Evolutionary conservation across 2,329 filamentous ascomycete genomes (phyloP).

Genomic region (Chalaropsis thielavioides): DNA sequence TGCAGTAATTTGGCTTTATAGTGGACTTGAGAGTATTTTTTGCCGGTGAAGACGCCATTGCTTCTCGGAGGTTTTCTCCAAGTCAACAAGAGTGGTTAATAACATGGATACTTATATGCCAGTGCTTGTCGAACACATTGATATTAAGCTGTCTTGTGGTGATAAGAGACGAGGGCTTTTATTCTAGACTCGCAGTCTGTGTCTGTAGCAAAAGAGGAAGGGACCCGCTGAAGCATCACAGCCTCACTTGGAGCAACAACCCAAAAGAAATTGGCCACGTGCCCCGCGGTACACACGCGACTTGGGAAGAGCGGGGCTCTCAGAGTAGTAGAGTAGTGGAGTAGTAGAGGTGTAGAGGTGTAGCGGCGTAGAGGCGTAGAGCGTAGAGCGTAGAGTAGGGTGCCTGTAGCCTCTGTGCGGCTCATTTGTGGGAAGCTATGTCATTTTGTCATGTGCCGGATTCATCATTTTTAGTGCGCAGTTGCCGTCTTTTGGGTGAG

Average conservation of each 20-base stretch:
- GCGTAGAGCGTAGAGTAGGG: not conserved
- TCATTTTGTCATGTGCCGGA: not conserved
- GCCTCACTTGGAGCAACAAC: not conserved
- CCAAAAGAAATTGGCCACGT: not conserved
- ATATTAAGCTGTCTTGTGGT: not conserved
- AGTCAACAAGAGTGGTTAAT: not conserved
- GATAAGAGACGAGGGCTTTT: not conserved
- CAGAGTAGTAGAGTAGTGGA: too few relatives aligned
- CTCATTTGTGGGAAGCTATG: slow-evolving; percentile 1
- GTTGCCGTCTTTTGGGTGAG: too few relatives aligned
- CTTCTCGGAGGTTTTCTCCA: not conserved
- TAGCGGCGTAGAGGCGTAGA: too few relatives aligned
- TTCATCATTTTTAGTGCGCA: not conserved
- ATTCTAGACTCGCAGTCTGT: not conserved
- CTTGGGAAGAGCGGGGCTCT: not conserved
- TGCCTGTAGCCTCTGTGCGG: not conserved
- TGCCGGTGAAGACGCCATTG: not conserved
- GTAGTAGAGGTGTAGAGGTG: too few relatives aligned
- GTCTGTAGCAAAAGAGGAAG: not conserved
- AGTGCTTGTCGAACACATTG: not conserved
- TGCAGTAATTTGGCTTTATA: not conserved
- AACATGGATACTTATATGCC: not conserved
- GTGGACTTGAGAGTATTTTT: not conserved
- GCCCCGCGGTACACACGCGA: not conserved
- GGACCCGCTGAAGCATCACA: not conserved